Conservation (phyloP, 1,139 yeast genomes). For the Geotrichum bryndzae region DNA sequence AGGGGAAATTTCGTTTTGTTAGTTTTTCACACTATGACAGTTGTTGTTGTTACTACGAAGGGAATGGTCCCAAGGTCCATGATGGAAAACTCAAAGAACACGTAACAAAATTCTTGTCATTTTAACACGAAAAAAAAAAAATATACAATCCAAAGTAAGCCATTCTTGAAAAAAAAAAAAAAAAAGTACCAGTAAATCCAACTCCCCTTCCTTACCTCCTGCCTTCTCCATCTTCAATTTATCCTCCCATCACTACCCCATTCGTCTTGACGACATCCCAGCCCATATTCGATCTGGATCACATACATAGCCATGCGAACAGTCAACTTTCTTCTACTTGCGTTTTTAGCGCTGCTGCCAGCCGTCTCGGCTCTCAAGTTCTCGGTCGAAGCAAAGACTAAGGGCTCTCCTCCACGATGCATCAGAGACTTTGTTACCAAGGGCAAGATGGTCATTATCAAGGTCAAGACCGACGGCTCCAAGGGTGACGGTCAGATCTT, state of each 20-base stretch:
- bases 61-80: too few species aligned
- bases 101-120: not conserved
- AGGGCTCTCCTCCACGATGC: slow-evolving; percentile 49
- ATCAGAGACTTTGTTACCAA: slow-evolving; percentile 83
- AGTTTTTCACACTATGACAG: not conserved
- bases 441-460: slow-evolving; percentile 80
- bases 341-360: slow-evolving; percentile 22
- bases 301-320: slow-evolving; percentile 1
- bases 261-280: not conserved
- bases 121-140: not conserved
- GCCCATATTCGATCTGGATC: not conserved
- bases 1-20: not conserved
- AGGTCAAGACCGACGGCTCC: slow-evolving; percentile 64
- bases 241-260: not conserved
- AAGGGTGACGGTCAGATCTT: slow-evolving; percentile 82
- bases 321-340: slow-evolving; percentile 14
- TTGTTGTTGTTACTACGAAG: not conserved
- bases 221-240: not conserved
- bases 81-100: not conserved
- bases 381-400: slow-evolving; percentile 32
- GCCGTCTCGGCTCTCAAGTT: slow-evolving; percentile 33
- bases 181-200: not conserved
- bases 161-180: not conserved
- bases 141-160: not conserved
- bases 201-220: not conserved